These are phyloP conservation scores for Colletotrichum spaethianum DNA, from an alignment of 2,329 filamentous ascomycete genomes.

Conservation along the genomic window DNA sequence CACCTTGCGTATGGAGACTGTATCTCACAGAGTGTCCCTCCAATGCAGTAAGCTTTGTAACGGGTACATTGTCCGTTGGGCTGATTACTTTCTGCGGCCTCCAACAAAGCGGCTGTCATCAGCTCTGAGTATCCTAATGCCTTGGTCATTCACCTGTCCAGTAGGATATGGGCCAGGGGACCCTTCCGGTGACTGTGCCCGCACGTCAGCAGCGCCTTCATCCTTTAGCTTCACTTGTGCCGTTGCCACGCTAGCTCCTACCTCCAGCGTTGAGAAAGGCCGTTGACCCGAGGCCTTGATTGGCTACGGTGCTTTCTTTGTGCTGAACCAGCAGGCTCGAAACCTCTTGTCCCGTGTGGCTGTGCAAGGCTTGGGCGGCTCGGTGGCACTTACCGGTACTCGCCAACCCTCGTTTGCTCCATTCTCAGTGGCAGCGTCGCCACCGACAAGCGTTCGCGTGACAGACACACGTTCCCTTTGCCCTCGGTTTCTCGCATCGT, in stretches of 20 bases:
- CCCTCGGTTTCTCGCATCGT: slow-evolving; percentile 1
- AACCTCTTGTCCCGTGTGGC: slow-evolving; percentile 27
- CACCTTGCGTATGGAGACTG: too few species aligned
- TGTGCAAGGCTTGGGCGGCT: slow-evolving; percentile 32
- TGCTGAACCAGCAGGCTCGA: slow-evolving; percentile 14
- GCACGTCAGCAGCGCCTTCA: slow-evolving; percentile 22
- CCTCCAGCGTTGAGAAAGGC: slow-evolving; percentile 3
- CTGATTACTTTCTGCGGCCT: not conserved
- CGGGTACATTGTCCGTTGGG: not conserved
- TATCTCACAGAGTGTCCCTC: not conserved
- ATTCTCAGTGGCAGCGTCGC: slow-evolving; percentile 1
- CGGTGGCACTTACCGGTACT: not conserved
- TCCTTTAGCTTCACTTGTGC: slow-evolving; percentile 20
- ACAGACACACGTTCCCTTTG: slow-evolving; percentile 13
- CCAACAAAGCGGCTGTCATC: slow-evolving; percentile 9
- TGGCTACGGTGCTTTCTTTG: slow-evolving; percentile 13
- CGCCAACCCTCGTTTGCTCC: not conserved
- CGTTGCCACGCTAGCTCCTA: slow-evolving; percentile 14
- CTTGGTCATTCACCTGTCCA: not conserved
- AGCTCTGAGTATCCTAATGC: slow-evolving; percentile 1
- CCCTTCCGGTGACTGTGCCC: slow-evolving; percentile 4
- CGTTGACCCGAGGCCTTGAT: slow-evolving; percentile 9
- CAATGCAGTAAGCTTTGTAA: not conserved
- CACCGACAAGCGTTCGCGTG: slow-evolving; percentile 32
- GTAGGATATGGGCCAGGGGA: not conserved